Evolutionary conservation across 2,329 filamentous ascomycete genomes (phyloP).

Genomic region (Alternaria dauci): DNA sequence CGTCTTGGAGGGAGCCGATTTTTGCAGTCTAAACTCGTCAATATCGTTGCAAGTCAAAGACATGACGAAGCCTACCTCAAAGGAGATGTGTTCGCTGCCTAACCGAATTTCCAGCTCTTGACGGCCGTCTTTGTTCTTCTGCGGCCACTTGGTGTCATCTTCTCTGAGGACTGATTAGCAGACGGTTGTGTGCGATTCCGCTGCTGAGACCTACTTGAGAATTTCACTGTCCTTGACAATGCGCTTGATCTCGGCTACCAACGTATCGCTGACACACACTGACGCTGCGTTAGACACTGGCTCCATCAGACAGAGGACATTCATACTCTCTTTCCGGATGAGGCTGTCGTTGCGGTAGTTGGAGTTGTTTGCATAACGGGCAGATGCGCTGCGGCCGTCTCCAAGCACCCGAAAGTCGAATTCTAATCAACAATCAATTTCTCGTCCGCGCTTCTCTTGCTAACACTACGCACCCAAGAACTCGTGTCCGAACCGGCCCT

Average conservation of each 20-base stretch:
- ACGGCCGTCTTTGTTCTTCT: constrained; percentile 98
- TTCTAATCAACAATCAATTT: constrained; percentile 65
- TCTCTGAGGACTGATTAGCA: constrained; percentile 68
- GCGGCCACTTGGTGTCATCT: constrained; percentile 98
- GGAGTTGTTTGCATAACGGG: constrained; percentile 98
- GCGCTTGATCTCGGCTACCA: constrained; percentile 93
- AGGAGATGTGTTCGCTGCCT: constrained; percentile 95
- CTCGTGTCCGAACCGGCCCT: constrained; percentile 96
- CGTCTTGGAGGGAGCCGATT: constrained; percentile 95
- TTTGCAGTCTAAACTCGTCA: constrained; percentile 80
- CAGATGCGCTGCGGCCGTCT: constrained; percentile 90
- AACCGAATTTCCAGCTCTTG: constrained; percentile 95
- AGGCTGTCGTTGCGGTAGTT: constrained; percentile 99
- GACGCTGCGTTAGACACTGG: constrained; percentile 10
- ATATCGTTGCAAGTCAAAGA: background rate
- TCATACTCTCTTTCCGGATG: constrained; percentile 98
- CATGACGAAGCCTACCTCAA: constrained; percentile 72
- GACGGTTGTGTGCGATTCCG: background rate
- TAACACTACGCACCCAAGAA: constrained; percentile 76
- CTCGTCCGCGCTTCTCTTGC: background rate
- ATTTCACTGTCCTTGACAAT: constrained; percentile 98
- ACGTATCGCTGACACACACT: constrained; percentile 95
- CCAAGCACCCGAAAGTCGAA: constrained; percentile 95
- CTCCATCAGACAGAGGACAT: background rate
- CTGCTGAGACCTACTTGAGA: constrained; percentile 73